A percentile compares a stretch with the other conserved stretches of the same genome.
phyloP scores from a whole-genome alignment of 2,329 filamentous ascomycete genomes.

The Hyphodiscus sp. region DNA sequence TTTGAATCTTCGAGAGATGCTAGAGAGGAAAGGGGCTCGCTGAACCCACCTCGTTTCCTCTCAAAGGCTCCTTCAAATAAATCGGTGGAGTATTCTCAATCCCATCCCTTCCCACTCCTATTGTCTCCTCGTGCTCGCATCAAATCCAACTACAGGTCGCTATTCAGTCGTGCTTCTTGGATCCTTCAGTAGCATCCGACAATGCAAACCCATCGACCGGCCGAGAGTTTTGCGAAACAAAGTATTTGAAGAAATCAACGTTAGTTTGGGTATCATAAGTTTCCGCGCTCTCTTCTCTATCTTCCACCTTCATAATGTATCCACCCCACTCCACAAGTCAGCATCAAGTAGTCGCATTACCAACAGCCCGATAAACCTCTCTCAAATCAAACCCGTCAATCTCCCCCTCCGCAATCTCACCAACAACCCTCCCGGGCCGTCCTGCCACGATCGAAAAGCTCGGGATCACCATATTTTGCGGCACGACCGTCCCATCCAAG shows the following conservation, averaged over 20 bases:
- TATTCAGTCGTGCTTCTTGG: background rate
- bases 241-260: background rate
- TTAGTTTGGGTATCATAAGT: conserved; percentile 12
- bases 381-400: conserved; percentile 58
- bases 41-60: too few species aligned
- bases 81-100: too few species aligned
- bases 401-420: conserved; percentile 70
- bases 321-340: background rate
- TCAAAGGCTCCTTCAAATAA: too few species aligned
- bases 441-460: conserved; percentile 90
- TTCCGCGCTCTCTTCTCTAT: background rate
- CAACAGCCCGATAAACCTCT: conserved; percentile 58
- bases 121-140: too few species aligned
- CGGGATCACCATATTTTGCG: conserved; percentile 84
- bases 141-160: too few species aligned
- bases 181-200: background rate
- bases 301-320: background rate
- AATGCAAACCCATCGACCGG: too few species aligned
- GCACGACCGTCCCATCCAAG: conserved; percentile 76
- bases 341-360: conserved; percentile 35
- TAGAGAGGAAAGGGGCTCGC: too few species aligned
- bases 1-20: background rate
- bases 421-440: conserved; percentile 70
- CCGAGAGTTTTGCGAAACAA: background rate
- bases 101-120: too few species aligned